Conservation (phyloP, 345 rosid genomes). For the Hibiscus trionum region DNA sequence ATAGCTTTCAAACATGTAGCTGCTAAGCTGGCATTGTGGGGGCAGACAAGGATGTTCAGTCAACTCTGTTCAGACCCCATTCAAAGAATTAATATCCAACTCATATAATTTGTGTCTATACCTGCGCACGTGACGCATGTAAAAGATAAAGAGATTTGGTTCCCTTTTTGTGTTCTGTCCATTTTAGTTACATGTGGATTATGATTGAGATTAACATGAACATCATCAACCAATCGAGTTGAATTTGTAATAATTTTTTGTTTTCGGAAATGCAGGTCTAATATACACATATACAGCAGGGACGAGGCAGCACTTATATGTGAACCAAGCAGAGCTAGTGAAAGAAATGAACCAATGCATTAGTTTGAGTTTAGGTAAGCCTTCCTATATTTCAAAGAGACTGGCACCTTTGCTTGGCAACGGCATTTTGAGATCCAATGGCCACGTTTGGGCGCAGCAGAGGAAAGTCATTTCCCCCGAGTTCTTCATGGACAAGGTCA, state of each 20-base stretch:
- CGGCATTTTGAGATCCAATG: conserved; percentile 71
- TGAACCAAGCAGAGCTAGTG: conserved; percentile 61
- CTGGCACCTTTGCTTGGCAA: conserved; percentile 61
- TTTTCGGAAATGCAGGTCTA: conserved; percentile 33
- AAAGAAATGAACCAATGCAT: conserved; percentile 61
- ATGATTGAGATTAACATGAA: not conserved
- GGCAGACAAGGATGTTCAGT: no score
- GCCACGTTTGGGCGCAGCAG: conserved; percentile 61
- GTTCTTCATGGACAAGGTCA: conserved; percentile 66
- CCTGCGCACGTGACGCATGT: no score
- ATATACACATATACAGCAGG: conserved; percentile 72
- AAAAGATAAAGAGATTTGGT: no score
- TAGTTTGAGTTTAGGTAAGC: conserved; percentile 62
- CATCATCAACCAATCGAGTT: not conserved
- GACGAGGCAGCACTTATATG: conserved; percentile 55
- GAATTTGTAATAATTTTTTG: not conserved
- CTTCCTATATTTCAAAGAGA: conserved; percentile 51
- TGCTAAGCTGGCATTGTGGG: no score
- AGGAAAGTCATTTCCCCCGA: conserved; percentile 67
- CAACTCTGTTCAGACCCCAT: no score
- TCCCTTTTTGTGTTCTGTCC: no score
- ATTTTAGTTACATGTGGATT: not conserved
- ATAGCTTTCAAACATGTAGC: no score
- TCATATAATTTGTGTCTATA: no score
- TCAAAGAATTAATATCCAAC: no score